Conservation (phyloP, 331 rosid genomes). For the Malus hybrid region DNA sequence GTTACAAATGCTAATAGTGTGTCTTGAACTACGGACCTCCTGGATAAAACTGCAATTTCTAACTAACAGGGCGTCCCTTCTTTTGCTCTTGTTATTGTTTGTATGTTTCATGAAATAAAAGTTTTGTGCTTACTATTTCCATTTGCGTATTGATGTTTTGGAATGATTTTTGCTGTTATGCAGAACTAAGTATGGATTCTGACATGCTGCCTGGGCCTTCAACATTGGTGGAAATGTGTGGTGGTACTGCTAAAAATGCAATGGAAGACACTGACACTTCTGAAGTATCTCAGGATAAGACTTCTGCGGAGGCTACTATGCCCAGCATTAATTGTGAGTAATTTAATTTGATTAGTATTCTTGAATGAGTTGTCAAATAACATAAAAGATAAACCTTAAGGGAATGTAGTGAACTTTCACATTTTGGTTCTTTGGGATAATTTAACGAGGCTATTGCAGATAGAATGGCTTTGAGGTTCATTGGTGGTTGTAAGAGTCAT, state of each 20-base stretch:
- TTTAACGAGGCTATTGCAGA: not conserved
- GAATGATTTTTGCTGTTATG: conserved; percentile 5
- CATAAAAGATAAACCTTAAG: not conserved
- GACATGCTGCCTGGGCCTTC: conserved; percentile 7
- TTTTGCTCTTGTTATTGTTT: not conserved
- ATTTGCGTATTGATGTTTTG: not conserved
- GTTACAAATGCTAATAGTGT: not conserved
- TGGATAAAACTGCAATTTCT: not conserved
- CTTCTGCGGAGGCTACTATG: conserved; percentile 4
- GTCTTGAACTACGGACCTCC: not conserved
- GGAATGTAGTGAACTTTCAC: not conserved
- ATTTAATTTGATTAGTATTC: not conserved
- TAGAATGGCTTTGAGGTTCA: not conserved
- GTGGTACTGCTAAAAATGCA: conserved; percentile 7
- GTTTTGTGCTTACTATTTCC: not conserved
- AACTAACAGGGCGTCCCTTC: not conserved
- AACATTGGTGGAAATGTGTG: conserved; percentile 14
- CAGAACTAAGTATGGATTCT: conserved; percentile 6
- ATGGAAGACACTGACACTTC: conserved; percentile 10
- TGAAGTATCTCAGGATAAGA: conserved; percentile 7
- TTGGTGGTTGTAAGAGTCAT: not conserved
- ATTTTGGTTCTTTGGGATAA: not conserved
- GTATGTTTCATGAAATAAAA: not conserved
- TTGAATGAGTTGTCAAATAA: not conserved
- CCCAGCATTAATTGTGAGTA: conserved; percentile 20